These are phyloP conservation scores for Echeveria elegans DNA, from an alignment of 164 flowering plant genomes.

Conservation along the genomic window DNA sequence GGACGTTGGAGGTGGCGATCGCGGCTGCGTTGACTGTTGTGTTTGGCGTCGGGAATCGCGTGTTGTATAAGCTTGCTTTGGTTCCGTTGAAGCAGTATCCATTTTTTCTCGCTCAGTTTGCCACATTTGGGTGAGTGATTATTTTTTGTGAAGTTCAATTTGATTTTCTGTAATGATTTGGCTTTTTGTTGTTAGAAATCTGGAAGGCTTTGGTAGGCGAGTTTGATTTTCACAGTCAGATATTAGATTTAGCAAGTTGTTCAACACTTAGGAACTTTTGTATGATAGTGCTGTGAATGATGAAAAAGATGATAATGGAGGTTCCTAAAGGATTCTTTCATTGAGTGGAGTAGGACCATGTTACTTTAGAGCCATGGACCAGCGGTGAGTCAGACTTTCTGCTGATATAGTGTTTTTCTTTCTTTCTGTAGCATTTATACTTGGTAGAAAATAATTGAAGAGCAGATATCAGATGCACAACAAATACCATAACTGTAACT, in stretches of 20 bases:
- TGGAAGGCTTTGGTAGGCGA: background rate
- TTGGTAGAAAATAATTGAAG: background rate
- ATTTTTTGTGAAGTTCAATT: background rate
- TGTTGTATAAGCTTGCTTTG: slow-evolving; percentile 82
- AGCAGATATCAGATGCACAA: background rate
- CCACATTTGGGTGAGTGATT: slow-evolving; percentile 86
- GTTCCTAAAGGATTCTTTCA: background rate
- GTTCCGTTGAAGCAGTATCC: slow-evolving; percentile 92
- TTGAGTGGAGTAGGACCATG: no score
- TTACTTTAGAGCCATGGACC: no score
- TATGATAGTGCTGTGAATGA: background rate
- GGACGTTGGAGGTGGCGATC: slow-evolving; percentile 38
- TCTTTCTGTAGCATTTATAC: background rate
- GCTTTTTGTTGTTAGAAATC: background rate
- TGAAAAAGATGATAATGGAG: background rate
- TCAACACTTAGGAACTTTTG: no score
- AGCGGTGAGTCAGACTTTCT: no score
- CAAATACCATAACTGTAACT: background rate
- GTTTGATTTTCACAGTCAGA: no score
- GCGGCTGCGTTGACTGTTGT: slow-evolving; percentile 70
- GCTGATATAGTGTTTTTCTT: no score
- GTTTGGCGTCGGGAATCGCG: slow-evolving; percentile 88
- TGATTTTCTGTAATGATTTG: background rate
- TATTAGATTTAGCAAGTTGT: background rate
- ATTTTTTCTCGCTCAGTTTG: slow-evolving; percentile 93